These are phyloP conservation scores for Spinacia oleracea DNA, from an alignment of 179 eudicot genomes.

Conservation along the genomic window DNA sequence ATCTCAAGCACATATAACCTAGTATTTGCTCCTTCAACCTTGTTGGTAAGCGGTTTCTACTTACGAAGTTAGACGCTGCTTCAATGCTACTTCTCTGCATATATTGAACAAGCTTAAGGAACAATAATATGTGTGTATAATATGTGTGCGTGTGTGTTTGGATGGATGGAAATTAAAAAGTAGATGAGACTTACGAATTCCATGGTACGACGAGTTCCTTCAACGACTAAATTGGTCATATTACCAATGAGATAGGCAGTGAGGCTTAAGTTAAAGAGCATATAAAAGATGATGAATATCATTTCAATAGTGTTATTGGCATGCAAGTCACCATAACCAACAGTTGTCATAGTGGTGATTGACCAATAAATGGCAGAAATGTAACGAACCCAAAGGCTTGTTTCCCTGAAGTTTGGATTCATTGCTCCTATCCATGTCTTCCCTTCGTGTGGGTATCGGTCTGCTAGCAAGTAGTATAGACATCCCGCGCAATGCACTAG, in stretches of 20 bases:
- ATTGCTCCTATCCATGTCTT: slow-evolving; percentile 71
- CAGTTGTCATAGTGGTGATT: slow-evolving; percentile 81
- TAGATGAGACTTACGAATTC: slow-evolving; percentile 59
- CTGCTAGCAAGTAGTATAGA: slow-evolving; percentile 69
- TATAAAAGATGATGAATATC: slow-evolving; percentile 73
- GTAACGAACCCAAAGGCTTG: slow-evolving; percentile 56
- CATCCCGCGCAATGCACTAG: slow-evolving; percentile 79
- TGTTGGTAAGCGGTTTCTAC: slow-evolving; percentile 59
- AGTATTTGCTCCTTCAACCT: slow-evolving; percentile 67
- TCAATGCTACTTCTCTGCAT: slow-evolving; percentile 70
- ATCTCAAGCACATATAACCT: slow-evolving; percentile 77
- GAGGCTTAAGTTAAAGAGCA: slow-evolving; percentile 82
- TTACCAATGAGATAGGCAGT: slow-evolving; percentile 87
- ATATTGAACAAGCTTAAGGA: too few species aligned
- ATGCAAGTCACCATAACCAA: slow-evolving; percentile 84
- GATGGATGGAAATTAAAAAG: too few species aligned
- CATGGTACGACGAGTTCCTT: slow-evolving; percentile 89
- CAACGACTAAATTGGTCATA: slow-evolving; percentile 87
- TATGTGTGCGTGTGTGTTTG: too few species aligned
- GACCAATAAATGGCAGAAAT: slow-evolving; percentile 80
- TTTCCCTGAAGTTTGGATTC: slow-evolving; percentile 63
- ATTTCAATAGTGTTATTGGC: slow-evolving; percentile 72
- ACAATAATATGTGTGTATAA: background rate
- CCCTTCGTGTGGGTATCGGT: slow-evolving; percentile 62
- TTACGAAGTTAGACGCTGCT: slow-evolving; percentile 72